A percentile compares a stretch with the other conserved stretches of the same genome.
Conservation (phyloP, 768 basidiomycete genomes). For the Fistulinella prunicolor region DNA sequence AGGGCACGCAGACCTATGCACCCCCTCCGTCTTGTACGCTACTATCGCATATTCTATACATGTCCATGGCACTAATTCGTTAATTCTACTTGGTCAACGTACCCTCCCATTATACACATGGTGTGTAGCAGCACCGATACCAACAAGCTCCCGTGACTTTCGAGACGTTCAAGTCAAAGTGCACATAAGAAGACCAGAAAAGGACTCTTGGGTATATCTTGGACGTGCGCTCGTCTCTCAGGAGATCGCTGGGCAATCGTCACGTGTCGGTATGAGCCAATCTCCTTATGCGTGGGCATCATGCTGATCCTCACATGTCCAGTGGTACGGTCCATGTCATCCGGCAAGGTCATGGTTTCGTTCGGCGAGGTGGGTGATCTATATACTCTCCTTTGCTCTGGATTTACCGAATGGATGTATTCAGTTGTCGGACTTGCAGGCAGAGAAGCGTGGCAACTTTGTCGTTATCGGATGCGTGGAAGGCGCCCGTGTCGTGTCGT, state of each 20-base stretch:
- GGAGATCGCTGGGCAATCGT: conserved; percentile 71
- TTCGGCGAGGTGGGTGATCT: conserved; percentile 61
- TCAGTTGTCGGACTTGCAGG: conserved; percentile 70
- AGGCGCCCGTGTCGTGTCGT: conserved; percentile 69
- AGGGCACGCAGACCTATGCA: conserved; percentile 12
- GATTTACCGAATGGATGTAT: conserved; percentile 1
- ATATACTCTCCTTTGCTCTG: neutral
- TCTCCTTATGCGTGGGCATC: neutral
- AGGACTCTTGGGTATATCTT: conserved; percentile 78
- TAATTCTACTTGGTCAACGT: too few species aligned
- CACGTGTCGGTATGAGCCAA: conserved; percentile 66
- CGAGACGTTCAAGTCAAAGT: conserved; percentile 83
- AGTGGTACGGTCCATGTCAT: conserved; percentile 48
- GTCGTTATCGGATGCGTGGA: conserved; percentile 81
- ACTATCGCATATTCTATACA: neutral
- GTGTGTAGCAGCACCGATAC: conserved; percentile 22
- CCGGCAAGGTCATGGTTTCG: conserved; percentile 64
- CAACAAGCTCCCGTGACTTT: conserved; percentile 49
- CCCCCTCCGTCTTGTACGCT: conserved; percentile 21
- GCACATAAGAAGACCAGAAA: conserved; percentile 75
- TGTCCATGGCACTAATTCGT: conserved; percentile 10
- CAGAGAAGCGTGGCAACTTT: conserved; percentile 86
- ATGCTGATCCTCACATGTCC: conserved; percentile 7
- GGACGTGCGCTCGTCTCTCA: conserved; percentile 76
- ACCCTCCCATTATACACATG: neutral